These are phyloP conservation scores for Aspergillus nidulans DNA, from an alignment of 495 filamentous ascomycete species.

Conservation along the genomic window DNA sequence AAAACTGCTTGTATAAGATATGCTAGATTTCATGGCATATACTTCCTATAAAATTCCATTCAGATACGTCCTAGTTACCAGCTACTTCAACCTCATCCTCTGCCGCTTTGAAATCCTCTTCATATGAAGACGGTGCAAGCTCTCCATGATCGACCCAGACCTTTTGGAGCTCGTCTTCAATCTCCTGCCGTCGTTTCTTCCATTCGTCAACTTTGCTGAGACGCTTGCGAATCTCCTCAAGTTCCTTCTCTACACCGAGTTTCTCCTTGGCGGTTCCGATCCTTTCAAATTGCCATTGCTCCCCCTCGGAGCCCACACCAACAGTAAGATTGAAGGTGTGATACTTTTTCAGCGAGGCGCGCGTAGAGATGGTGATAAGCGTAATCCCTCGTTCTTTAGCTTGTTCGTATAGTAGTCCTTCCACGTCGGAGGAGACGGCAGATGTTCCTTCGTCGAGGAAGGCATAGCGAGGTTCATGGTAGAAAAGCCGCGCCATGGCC, in stretches of 20 bases:
- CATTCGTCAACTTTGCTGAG: slow-evolving; percentile 77
- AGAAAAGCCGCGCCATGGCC: slow-evolving; percentile 82
- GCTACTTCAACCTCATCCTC: slow-evolving; percentile 7
- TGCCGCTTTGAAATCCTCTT: slow-evolving; percentile 14
- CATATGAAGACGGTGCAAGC: slow-evolving; percentile 39
- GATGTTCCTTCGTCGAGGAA: slow-evolving; percentile 95
- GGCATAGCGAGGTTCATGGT: slow-evolving; percentile 91
- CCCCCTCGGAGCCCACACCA: slow-evolving; percentile 59
- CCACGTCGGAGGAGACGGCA: slow-evolving; percentile 89
- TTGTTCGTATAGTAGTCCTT: slow-evolving; percentile 86
- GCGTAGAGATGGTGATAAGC: slow-evolving; percentile 88
- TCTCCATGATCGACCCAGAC: slow-evolving; percentile 51
- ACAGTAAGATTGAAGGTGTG: slow-evolving; percentile 86
- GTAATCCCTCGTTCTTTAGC: slow-evolving; percentile 92
- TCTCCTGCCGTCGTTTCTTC: slow-evolving; percentile 72
- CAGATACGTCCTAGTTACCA: neutral
- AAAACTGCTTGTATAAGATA: too few species aligned
- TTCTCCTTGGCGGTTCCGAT: slow-evolving; percentile 93
- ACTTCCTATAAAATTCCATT: too few species aligned
- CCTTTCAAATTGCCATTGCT: slow-evolving; percentile 81
- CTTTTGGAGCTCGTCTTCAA: slow-evolving; percentile 62
- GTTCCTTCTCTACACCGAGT: slow-evolving; percentile 81
- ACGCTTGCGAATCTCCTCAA: slow-evolving; percentile 74
- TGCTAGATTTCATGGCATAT: too few species aligned
- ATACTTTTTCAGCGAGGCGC: slow-evolving; percentile 89